A percentile compares a stretch with the other conserved stretches of the same genome.
Evolutionary conservation across 2,329 filamentous ascomycete species (phyloP).

Genomic region (Aspergillus calidoustus): DNA sequence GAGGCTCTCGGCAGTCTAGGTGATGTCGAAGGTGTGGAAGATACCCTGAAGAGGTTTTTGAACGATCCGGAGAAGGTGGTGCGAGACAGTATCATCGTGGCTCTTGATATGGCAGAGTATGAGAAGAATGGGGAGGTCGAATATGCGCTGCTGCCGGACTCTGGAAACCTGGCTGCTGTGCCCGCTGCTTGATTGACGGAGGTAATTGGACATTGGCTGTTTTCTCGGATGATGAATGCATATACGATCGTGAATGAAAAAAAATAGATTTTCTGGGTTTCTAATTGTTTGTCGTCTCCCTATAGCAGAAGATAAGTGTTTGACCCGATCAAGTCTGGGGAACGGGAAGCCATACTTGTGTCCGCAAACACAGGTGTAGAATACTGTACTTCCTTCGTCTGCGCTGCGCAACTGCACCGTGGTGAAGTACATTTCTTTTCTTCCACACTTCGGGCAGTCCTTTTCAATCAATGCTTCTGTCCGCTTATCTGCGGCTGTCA

Average conservation of each 20-base stretch:
- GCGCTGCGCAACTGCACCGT: conserved; percentile 86
- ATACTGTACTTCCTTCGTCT: conserved; percentile 92
- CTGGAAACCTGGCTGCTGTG: conserved; percentile 32
- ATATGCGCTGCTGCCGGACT: conserved; percentile 85
- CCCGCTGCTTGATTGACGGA: conserved; percentile 34
- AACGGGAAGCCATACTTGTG: conserved; percentile 66
- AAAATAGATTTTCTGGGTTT: conserved; percentile 22
- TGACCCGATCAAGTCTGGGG: not conserved
- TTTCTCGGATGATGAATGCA: conserved; percentile 30
- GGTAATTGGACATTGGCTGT: conserved; percentile 19
- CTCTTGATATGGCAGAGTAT: conserved; percentile 96
- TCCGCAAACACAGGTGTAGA: conserved; percentile 87
- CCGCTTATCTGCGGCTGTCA: conserved; percentile 76
- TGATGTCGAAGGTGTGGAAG: conserved; percentile 90
- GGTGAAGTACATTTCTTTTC: conserved; percentile 81
- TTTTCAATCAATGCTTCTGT: conserved; percentile 71
- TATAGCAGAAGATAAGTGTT: conserved; percentile 29
- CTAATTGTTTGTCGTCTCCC: conserved; percentile 45
- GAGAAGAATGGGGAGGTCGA: conserved; percentile 87
- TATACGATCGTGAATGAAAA: conserved; percentile 27
- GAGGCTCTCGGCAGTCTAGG: conserved; percentile 94
- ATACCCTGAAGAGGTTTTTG: conserved; percentile 78
- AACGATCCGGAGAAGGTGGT: conserved; percentile 93
- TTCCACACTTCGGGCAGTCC: conserved; percentile 79
- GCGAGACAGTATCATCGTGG: conserved; percentile 90